Base-by-base conservation (phyloP, 208 protist genomes). In the Wallacemonas sp. region DNA sequence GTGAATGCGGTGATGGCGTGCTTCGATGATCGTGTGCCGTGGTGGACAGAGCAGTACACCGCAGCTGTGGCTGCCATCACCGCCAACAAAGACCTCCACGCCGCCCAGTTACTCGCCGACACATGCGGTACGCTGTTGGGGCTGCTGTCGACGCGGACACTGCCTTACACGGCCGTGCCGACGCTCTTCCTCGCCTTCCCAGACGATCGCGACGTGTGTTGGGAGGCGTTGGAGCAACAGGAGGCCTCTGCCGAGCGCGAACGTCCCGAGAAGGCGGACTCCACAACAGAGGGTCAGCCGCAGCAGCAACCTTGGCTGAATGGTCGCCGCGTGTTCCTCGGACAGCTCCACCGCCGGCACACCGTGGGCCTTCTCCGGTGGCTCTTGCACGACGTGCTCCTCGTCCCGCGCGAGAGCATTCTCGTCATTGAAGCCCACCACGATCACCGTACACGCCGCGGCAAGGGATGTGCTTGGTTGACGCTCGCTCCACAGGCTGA, bases 391-490 rank as follows among this genome's bases (percentile, higher is more conserved):
- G 28, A 38, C 14, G 30, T 58, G 4, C 31, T 58, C 28, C 14
- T 58, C 30, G 24, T 58, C 15, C 51, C 51, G 5, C 51, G 51
- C 11, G 30, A 8, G n/a, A 58, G 51, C 21, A 31, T 58, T 12
- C 26, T 4, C 4, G 17, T 9, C 26, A 58, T 58, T n/a, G 51
- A 58, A 2, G 26, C 51, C 8, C 51, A 58, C 22, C 51, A 58
- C 19, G 51, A 58, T n/a, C n/a, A 15, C 9, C 51, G 51, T 31
- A 58, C 51, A 34, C 30, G 51, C 8, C 51, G 51, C n/a, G 51
- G 51, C 3, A 58, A 58, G 36, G 51, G 51, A 26, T 58, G 51
- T 19, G 51, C 51, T 4, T 58, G 51, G 51, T 26, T 58, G 51
- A 58, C 51, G 28, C 31, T 58, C 15, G 51, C 51, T 3, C 28